These are phyloP conservation scores for Pythium apleroticum DNA, from an alignment of 352 stramenopile species.

Conservation along the genomic window DNA sequence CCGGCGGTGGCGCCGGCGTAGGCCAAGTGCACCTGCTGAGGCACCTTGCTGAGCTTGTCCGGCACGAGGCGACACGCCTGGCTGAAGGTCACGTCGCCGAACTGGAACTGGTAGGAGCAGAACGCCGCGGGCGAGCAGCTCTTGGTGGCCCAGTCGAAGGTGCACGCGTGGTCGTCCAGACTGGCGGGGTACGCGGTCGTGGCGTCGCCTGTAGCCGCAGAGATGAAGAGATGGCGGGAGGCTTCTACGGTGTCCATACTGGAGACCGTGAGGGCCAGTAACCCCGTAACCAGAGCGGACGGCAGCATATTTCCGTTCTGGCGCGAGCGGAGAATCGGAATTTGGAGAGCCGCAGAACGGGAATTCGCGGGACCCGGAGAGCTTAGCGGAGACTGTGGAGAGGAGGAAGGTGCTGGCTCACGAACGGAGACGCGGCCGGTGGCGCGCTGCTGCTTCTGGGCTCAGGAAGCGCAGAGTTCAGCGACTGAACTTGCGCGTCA, in stretches of 20 bases:
- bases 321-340: background rate
- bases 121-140: conserved; percentile 15
- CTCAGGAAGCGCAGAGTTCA: background rate
- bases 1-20: conserved; percentile 28
- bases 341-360: background rate
- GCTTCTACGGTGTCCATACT: background rate
- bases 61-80: conserved; percentile 27
- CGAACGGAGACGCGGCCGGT: background rate
- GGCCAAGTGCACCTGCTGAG: conserved; percentile 34
- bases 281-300: background rate
- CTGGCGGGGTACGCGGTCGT: background rate
- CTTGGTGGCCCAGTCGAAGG: conserved; percentile 12
- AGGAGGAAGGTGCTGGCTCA: background rate
- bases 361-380: background rate
- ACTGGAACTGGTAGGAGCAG: conserved; percentile 28
- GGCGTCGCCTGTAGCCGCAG: background rate
- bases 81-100: conserved; percentile 25
- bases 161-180: conserved; percentile 20
- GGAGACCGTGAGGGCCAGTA: background rate
- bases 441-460: background rate
- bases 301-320: background rate
- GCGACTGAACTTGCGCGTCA: background rate
- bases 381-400: background rate
- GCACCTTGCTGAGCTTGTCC: conserved; percentile 16
- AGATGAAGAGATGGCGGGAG: background rate